Evolutionary conservation across 371 early-diverging fungal species (phyloP), one percentile per base, ranked within the genome.

Genomic region (Funneliformis caledonium): DNA sequence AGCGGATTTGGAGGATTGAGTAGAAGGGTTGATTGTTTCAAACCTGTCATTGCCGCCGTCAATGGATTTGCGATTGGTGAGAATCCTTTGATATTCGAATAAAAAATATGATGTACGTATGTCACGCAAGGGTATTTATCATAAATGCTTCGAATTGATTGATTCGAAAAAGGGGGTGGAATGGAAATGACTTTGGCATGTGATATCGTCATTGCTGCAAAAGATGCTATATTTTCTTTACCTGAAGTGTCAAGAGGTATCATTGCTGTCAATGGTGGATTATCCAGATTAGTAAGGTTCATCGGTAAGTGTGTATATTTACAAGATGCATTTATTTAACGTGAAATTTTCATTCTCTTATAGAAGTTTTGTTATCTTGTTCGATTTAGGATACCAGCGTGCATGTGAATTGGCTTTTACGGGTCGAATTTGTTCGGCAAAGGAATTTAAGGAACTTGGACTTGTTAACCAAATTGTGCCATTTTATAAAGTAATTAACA

Each of bases 41-140:
- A 88, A 72, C 88, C 88, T n/a, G 81, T 88, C 5, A 87, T 88
- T 83, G 88, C 88, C 76, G 88, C 88, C 26, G 88, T 88, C 31
- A 85, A 88, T 83, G 88, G 88, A 10, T 86, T 83, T 75, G 87
- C 88, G 50, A 74, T 88, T 10, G 85, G 85, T 75, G 33, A 31
- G 64, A 31, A 64, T 64, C 37, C 3, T 37, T 37, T 37, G 37
- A 37, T 37, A 2, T 37, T 37, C 3, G 3, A 37, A 37, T 37
- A 37, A 37, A 37, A 37, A 37, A 37, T 1, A 37, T 37, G 26
- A 26, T 26, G 26, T 37, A 37, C 3, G 37, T 37, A 3, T 37
- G 37, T 37, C 37, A 3, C 3, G 37, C 37, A 37, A 37, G 37
- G 0, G 37, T 37, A 37, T 37, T 37, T 37, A 37, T 3, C 37